Evolutionary conservation across 2,329 filamentous ascomycete genomes (phyloP).

Genomic region (Ceratocystis cubensis): DNA sequence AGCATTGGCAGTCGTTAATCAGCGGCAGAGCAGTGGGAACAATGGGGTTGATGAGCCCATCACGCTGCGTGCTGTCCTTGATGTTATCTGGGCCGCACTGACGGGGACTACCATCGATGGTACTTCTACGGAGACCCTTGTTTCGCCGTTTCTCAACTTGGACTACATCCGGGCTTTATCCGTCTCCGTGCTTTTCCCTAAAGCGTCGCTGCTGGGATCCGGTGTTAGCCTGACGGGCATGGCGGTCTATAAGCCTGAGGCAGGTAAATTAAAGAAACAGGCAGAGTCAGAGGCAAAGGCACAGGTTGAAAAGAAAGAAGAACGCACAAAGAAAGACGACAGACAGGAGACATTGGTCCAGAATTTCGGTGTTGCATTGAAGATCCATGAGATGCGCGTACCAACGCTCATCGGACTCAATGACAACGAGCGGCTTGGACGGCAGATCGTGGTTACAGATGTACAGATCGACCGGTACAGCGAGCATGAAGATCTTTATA

Average conservation of each 20-base stretch:
- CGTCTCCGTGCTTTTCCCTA: slow-evolving; percentile 47
- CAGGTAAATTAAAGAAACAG: background rate
- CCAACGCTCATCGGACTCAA: slow-evolving; percentile 63
- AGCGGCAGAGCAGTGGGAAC: slow-evolving; percentile 12
- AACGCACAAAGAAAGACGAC: too few species aligned
- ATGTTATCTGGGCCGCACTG: slow-evolving; percentile 28
- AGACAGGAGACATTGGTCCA: slow-evolving; percentile 19
- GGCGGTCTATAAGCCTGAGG: slow-evolving; percentile 29
- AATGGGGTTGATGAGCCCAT: slow-evolving; percentile 5
- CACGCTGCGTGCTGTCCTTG: slow-evolving; percentile 26
- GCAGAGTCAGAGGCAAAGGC: background rate
- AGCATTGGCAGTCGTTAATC: slow-evolving; percentile 30
- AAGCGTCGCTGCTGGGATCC: slow-evolving; percentile 54
- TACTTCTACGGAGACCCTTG: slow-evolving; percentile 17
- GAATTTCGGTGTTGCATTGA: slow-evolving; percentile 30
- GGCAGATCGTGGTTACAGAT: slow-evolving; percentile 53
- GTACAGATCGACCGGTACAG: slow-evolving; percentile 47
- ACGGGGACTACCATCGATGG: slow-evolving; percentile 24
- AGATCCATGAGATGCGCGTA: slow-evolving; percentile 46
- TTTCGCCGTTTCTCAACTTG: slow-evolving; percentile 27
- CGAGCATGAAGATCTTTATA: slow-evolving; percentile 38
- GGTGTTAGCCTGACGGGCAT: slow-evolving; percentile 42
- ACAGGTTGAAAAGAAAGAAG: too few species aligned
- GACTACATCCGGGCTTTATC: slow-evolving; percentile 35
- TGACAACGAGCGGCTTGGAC: slow-evolving; percentile 51